phyloP scores from a whole-genome alignment of 1,139 yeast genomes.

The Saccharomyces hybrid region DNA sequence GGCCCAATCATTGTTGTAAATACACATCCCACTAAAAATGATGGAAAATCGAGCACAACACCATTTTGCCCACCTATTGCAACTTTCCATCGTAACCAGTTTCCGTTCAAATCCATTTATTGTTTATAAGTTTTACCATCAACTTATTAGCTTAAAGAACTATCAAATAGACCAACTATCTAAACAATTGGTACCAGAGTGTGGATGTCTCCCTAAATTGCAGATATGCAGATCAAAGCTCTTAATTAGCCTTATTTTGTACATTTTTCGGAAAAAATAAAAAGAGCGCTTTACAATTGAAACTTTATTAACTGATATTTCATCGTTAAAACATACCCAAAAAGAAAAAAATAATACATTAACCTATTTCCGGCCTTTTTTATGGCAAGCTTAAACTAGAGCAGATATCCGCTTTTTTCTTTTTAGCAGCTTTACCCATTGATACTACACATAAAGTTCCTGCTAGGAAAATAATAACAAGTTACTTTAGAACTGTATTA shows the following conservation, averaged over 20 bases:
- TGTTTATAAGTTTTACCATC: background rate
- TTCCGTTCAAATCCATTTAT: constrained; percentile 7
- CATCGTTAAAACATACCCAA: background rate
- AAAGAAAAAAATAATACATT: background rate
- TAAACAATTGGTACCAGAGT: background rate
- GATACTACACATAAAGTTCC: background rate
- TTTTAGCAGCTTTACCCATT: background rate
- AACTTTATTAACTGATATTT: background rate
- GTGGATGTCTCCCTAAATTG: background rate
- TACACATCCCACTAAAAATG: constrained; percentile 18
- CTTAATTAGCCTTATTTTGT: background rate
- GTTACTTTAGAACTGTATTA: background rate
- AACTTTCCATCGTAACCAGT: constrained; percentile 7
- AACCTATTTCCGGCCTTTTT: background rate
- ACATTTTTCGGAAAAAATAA: no score
- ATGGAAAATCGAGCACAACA: constrained; percentile 16
- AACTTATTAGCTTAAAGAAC: background rate
- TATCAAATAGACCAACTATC: background rate
- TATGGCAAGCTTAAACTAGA: background rate
- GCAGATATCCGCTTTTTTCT: background rate
- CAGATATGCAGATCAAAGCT: background rate
- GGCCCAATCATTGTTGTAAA: constrained; percentile 16
- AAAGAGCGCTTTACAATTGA: no score
- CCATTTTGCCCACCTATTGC: constrained; percentile 12
- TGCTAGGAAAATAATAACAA: background rate